Evolutionary conservation across 768 basidiomycete species (phyloP).

Genomic region (Strobilomyces dryophilus): DNA sequence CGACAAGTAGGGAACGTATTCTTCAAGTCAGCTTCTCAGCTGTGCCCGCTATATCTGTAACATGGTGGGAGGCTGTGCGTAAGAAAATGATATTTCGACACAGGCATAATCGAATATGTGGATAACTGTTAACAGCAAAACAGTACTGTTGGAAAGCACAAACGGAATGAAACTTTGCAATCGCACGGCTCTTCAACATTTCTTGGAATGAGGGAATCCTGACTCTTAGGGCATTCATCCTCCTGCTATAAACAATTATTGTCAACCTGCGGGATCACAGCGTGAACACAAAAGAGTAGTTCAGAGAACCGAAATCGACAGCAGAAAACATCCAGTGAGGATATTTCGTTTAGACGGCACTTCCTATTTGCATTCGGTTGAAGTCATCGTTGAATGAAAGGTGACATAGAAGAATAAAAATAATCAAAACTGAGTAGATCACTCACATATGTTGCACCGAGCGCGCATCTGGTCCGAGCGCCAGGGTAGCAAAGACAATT

Average conservation of each 20-base stretch:
- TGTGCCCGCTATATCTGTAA: too few relatives aligned
- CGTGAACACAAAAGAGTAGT: background rate
- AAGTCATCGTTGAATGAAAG: conserved; percentile 22
- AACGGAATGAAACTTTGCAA: background rate
- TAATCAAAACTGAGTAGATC: background rate
- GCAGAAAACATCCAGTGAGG: conserved; percentile 18
- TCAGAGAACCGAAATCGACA: conserved; percentile 37
- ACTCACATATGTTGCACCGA: conserved; percentile 16
- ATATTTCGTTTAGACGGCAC: conserved; percentile 32
- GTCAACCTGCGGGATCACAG: conserved; percentile 4
- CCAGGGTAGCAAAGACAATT: conserved; percentile 8
- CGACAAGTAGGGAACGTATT: too few relatives aligned
- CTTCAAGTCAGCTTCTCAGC: too few relatives aligned
- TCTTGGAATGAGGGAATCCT: too few relatives aligned
- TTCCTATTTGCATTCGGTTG: conserved; percentile 36
- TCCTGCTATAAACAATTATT: conserved; percentile 1
- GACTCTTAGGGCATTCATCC: background rate
- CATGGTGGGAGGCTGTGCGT: background rate
- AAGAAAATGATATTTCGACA: conserved; percentile 16
- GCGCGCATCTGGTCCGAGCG: background rate
- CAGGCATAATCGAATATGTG: conserved; percentile 2
- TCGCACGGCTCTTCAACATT: background rate
- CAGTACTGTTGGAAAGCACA: background rate
- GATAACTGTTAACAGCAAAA: conserved; percentile 15
- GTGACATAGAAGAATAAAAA: background rate